phyloP scores from a whole-genome alignment of 2,329 filamentous ascomycete species.

The Paramyrothecium sp. region DNA sequence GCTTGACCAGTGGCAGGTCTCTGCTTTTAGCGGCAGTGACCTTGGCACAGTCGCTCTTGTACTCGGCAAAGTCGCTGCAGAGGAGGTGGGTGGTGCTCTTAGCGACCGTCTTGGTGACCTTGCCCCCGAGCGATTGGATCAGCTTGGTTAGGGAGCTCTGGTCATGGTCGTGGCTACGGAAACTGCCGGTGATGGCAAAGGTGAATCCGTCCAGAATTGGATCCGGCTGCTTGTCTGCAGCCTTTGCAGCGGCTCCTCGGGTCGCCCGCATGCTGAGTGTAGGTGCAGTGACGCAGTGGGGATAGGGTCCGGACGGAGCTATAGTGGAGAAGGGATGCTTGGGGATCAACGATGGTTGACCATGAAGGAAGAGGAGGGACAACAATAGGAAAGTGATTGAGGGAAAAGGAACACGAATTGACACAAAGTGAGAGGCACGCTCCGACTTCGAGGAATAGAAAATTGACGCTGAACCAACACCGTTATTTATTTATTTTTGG shows the following conservation, averaged over 20 bases:
- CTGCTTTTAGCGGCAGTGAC: constrained; percentile 45
- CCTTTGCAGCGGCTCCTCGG: neutral
- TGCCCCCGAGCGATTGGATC: constrained; percentile 48
- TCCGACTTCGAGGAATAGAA: neutral
- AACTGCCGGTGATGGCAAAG: constrained; percentile 60
- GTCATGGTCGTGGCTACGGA: constrained; percentile 51
- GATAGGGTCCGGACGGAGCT: neutral
- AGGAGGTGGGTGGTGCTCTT: constrained; percentile 55
- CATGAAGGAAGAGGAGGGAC: neutral
- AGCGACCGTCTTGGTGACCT: constrained; percentile 44
- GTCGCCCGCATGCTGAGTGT: neutral
- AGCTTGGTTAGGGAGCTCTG: constrained; percentile 45
- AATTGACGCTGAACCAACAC: neutral
- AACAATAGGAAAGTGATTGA: neutral
- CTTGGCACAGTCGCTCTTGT: constrained; percentile 47
- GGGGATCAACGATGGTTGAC: neutral
- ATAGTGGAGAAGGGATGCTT: neutral
- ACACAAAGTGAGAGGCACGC: neutral
- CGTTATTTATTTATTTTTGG: neutral
- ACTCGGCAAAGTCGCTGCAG: constrained; percentile 48
- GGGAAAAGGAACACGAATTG: neutral
- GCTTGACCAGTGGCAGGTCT: constrained; percentile 52
- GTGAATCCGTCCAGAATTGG: constrained; percentile 44
- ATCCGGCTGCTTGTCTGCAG: constrained; percentile 11
- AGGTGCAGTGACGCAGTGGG: neutral